phyloP scores from a whole-genome alignment of 495 filamentous ascomycete species.

The Tuber aestivum region DNA sequence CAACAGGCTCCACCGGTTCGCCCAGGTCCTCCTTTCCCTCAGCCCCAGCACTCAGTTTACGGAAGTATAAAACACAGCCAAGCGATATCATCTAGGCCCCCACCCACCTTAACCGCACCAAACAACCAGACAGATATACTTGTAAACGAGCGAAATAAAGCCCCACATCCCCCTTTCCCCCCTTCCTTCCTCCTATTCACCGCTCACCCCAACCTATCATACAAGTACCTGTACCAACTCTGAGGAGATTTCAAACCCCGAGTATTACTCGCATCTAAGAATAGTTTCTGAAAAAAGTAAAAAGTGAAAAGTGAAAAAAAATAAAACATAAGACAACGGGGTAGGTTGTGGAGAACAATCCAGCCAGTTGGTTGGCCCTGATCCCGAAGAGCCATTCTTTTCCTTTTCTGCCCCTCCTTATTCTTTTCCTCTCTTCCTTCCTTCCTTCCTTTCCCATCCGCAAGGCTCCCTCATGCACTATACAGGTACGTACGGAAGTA shows the following conservation, averaged over 20 bases:
- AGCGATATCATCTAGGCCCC: not conserved
- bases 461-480: not conserved
- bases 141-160: not conserved
- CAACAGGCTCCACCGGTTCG: not conserved
- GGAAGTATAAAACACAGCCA: not conserved
- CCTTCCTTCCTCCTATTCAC: not conserved
- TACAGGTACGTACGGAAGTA: not conserved
- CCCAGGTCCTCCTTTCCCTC: not conserved
- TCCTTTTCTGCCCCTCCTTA: not conserved
- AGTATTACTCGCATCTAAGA: not conserved
- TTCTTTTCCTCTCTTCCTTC: not conserved
- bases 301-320: not conserved
- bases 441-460: not conserved
- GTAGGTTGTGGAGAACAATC: not conserved
- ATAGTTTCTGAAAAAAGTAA: not conserved
- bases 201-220: not conserved
- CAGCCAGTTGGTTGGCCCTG: not conserved
- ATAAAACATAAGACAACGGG: not conserved
- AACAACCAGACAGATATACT: too few relatives aligned
- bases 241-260: not conserved
- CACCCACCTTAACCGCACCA: not conserved
- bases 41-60: not conserved
- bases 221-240: not conserved
- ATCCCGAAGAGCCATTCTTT: not conserved
- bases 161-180: not conserved